Evolutionary conservation across 768 basidiomycete genomes (phyloP), one percentile per base, ranked within the genome.

Genomic region (Lentinula sp.): DNA sequence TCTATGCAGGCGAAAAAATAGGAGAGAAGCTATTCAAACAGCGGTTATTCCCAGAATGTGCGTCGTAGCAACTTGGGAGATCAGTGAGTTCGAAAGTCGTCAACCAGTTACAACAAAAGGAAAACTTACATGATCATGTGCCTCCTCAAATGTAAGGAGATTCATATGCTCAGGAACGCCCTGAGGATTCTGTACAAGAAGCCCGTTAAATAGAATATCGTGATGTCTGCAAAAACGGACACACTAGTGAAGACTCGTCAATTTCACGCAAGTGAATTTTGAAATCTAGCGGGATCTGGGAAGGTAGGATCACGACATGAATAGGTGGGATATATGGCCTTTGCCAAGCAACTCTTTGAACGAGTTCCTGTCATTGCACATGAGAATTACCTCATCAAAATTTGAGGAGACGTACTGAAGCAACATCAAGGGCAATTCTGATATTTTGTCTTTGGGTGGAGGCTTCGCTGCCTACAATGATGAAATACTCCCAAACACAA

Each of bases 131-230:
- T 91, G 86, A 41, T 74, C 73, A 16, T 77, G 66, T 10, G 88
- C 88, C 45, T 88, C 85, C 4, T 68, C 54, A 10, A 74, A 75
- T 8, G 86, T 78, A 13, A 93, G 67, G 20, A 93, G 72, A 67
- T 92, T 89, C 89, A 93, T 91, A 65, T 92, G 87, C 63, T 90
- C 84, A 8, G 89, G 89, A 35, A 82, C 71, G 20, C 82, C 76
- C 33, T 74, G 80, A 28, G 80, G 74, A 55, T 85, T 83, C 83
- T 83, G 65, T 15, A 58, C 10, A 64, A 63, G 52, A 39, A 45
- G 52, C 28, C 28, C 42, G 37, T 51, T 2, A 67, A 10, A 20
- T 55, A 28, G 10, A 53, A 41, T 10, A 36, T 54, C n/a, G 8
- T 41, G n/a, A 54, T 20, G 16, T 15, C 12, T 5, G 32, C 18